Conservation (phyloP, 805 yeast genomes). For the Ogataea salicorniae region DNA sequence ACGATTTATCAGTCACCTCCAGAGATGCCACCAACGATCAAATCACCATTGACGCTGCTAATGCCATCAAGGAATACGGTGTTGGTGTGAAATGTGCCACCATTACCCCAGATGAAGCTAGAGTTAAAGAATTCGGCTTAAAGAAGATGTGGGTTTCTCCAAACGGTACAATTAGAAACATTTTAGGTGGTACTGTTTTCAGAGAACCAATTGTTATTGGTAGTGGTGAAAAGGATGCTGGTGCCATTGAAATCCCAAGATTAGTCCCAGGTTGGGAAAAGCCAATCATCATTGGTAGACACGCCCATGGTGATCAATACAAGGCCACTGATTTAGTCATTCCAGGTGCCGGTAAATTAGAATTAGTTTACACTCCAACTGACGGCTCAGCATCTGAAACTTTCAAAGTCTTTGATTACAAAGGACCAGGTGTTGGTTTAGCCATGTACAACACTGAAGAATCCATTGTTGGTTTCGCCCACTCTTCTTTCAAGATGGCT, state of each 20-base stretch:
- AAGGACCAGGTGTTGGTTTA: constrained; percentile 68
- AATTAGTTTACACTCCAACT: constrained; percentile 60
- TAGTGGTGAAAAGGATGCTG: constrained; percentile 27
- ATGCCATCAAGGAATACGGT: constrained; percentile 68
- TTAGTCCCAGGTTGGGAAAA: constrained; percentile 76
- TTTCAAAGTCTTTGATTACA: constrained; percentile 52
- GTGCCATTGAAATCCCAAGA: constrained; percentile 46
- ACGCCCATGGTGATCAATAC: constrained; percentile 81
- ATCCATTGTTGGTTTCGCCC: constrained; percentile 72
- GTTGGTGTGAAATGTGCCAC: constrained; percentile 85
- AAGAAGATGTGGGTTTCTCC: constrained; percentile 85
- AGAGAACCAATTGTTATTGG: constrained; percentile 76
- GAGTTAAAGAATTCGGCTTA: constrained; percentile 68
- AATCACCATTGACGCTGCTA: constrained; percentile 73
- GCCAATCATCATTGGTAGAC: constrained; percentile 83
- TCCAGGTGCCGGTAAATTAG: constrained; percentile 59
- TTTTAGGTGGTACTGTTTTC: constrained; percentile 77
- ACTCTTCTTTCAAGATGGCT: constrained; percentile 74
- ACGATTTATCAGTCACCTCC: constrained; percentile 62
- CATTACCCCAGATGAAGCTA: constrained; percentile 76
- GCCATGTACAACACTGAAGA: constrained; percentile 84
- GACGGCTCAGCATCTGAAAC: constrained; percentile 47
- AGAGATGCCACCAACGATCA: constrained; percentile 70
- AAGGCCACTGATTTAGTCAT: constrained; percentile 72
- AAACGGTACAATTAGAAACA: constrained; percentile 79